Base-by-base conservation (phyloP, 2,329 filamentous ascomycete genomes). In the Xylariaceae sp. region DNA sequence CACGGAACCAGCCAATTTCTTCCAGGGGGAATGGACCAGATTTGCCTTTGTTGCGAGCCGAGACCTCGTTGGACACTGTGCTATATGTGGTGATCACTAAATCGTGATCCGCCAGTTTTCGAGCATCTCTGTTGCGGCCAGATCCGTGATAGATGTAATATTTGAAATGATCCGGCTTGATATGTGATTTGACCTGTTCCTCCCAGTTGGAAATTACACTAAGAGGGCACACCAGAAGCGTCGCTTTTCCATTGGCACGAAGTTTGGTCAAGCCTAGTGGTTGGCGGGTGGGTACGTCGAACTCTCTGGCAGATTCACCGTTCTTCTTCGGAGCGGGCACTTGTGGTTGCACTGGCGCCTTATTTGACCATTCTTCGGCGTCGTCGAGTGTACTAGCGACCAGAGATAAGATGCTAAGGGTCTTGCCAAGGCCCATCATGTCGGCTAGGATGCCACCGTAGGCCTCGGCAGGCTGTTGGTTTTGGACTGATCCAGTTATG, bases 151-250 rank as follows among this genome's bases (percentile, higher is more conserved):
- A 97, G 41, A 93, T 79, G 59, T 93, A 88, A 56, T 81, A 88
- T 1, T 71, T 82, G 15, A 97, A 59, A 7, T 76, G 67, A 1
- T 72, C 75, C 1, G 78, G 72, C 37, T 76, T 73, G 34, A 95
- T 71, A 62, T 98, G 93, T 44, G 86, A 77, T 54, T 85, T 85
- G 47, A 97, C 87, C 64, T 98, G 93, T 52, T 89, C 82, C 54
- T 91, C 85, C 93, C 93, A 98, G 57, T 97, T 98, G 19, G 85
- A 84, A 43, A 97, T 82, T 0, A 91, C 93, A 56, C 88, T 95
- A 3, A 96, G 74, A 1, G 93, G 93, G 42, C 87, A 94, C 13
- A 98, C 80, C 15, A 98, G 74, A 24, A 98, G 70, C 0, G 93
- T 97, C 1, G 87, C 81, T 56, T 81, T 85, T 4, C 79, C 81